Percentiles rank a stretch among this genome's conserved stretches.
These are phyloP conservation scores for Avena eriantha DNA, from an alignment of 176 grass and related monocot species.

Conservation along the genomic window DNA sequence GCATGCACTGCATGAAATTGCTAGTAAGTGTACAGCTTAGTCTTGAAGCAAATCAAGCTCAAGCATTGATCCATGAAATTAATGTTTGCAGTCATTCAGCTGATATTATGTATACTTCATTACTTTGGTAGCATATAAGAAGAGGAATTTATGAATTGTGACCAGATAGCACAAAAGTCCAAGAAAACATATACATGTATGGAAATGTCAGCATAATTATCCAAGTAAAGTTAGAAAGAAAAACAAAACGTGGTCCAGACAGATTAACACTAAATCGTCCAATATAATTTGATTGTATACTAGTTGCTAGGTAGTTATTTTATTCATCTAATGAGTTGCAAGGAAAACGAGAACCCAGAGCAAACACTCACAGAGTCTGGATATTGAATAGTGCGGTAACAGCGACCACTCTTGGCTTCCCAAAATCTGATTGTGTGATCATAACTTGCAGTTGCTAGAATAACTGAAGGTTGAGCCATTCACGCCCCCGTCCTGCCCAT, in stretches of 20 bases:
- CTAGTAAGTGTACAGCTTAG: background rate
- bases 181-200: too few relatives aligned
- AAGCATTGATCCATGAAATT: background rate
- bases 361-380: conserved; percentile 68
- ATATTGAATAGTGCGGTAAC: conserved; percentile 92
- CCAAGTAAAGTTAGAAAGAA: background rate
- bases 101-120: background rate
- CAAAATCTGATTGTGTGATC: conserved; percentile 97
- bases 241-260: background rate
- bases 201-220: too few relatives aligned
- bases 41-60: background rate
- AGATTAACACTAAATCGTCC: background rate
- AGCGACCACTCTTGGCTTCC: conserved; percentile 92
- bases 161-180: too few relatives aligned
- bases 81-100: background rate
- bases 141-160: too few relatives aligned
- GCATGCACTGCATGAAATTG: background rate
- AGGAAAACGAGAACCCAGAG: background rate
- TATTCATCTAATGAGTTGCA: background rate
- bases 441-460: conserved; percentile 93
- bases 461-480: conserved; percentile 87
- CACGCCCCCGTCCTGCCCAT: conserved; percentile 22
- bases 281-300: background rate
- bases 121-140: background rate
- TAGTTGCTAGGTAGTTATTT: background rate